Conservation (phyloP, 2,329 filamentous ascomycete genomes). For the Furcasterigmium furcatum region DNA sequence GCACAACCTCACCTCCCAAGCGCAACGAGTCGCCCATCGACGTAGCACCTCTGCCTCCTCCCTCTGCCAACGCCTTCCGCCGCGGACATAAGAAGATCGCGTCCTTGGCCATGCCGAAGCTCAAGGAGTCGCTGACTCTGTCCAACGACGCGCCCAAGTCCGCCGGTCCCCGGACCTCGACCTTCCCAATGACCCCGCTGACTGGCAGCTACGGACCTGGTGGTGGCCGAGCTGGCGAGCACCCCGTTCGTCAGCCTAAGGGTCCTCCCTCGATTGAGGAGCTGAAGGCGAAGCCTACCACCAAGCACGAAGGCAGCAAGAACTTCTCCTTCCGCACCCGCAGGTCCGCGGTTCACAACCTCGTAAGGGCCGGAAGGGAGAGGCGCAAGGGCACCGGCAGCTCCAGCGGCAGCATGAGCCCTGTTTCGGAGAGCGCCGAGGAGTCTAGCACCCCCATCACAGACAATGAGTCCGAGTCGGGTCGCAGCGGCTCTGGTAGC, state of each 20-base stretch:
- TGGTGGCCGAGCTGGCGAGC: slow-evolving; percentile 88
- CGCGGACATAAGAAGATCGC: slow-evolving; percentile 89
- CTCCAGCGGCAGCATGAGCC: slow-evolving; percentile 76
- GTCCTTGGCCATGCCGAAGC: slow-evolving; percentile 64
- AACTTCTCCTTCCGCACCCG: slow-evolving; percentile 94
- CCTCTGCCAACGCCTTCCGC: slow-evolving; percentile 88
- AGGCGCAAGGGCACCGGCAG: slow-evolving; percentile 75
- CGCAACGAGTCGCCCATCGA: slow-evolving; percentile 68
- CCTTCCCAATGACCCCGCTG: slow-evolving; percentile 75
- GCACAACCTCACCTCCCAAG: slow-evolving; percentile 65
- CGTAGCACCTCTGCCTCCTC: slow-evolving; percentile 71
- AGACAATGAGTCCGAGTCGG: slow-evolving; percentile 73
- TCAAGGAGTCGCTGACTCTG: slow-evolving; percentile 36
- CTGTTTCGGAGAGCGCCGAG: slow-evolving; percentile 77
- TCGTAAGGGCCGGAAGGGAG: slow-evolving; percentile 85
- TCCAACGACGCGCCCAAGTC: slow-evolving; percentile 49
- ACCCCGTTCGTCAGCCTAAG: slow-evolving; percentile 88
- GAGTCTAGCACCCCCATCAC: slow-evolving; percentile 64
- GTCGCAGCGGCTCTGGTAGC: slow-evolving; percentile 73
- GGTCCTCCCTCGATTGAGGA: slow-evolving; percentile 91
- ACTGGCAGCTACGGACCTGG: slow-evolving; percentile 90
- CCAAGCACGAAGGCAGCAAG: slow-evolving; percentile 93
- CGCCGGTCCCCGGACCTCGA: slow-evolving; percentile 72
- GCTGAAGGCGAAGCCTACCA: slow-evolving; percentile 82
- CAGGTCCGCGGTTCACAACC: slow-evolving; percentile 84